Base-by-base conservation (phyloP, 2,329 filamentous ascomycete species). In the Penicillium sp. region DNA sequence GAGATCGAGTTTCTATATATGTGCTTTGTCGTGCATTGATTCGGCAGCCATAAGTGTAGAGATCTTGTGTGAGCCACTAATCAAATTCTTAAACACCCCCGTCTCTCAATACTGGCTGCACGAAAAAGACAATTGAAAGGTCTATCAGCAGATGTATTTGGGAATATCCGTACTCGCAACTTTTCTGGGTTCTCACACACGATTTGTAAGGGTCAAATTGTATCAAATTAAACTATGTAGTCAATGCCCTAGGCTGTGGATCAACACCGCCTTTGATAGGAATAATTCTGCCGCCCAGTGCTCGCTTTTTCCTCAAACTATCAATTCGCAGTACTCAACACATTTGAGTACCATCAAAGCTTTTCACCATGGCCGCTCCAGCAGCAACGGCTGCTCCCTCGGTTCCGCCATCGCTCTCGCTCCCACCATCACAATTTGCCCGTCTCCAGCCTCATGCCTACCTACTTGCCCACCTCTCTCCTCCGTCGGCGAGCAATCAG, bases 391-490 rank as follows among this genome's bases (percentile, higher is more conserved):
- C 68, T 53, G 59, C 66, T 46, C 71, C 69, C 59, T 63, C 68
- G 52, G 62, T 65, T 43, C 68, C 74, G 25, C 79, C 57, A 70
- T 86, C 73, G 72, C 83, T 67, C 78, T 88, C 75, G 76, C 88
- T 64, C 77, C 90, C 71, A 81, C 90, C 68, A 89, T 92, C 70
- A 7, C 77, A 79, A 66, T 97, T 97, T 78, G 92, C 93, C 60
- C 93, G 93, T 72, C 88, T 97, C 73, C 92, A 92, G 38, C 93
- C 95, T 5, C 89, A 92, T 68, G 90, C 92, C 8, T 97, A 92
- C 80, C 88, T 98, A 63, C 89, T 96, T 73, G 91, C 93, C 55
- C 95, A 96, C 77, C 90, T 98, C 70, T 85, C 89, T 65, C 85
- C 89, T 37, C 70, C 80, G 33, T 69, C 80, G 54, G 63, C 80